A percentile compares a stretch with the other conserved stretches of the same genome.
These are phyloP conservation scores for Penicillium sp. DNA, from an alignment of 2,329 filamentous ascomycete species.

Conservation along the genomic window DNA sequence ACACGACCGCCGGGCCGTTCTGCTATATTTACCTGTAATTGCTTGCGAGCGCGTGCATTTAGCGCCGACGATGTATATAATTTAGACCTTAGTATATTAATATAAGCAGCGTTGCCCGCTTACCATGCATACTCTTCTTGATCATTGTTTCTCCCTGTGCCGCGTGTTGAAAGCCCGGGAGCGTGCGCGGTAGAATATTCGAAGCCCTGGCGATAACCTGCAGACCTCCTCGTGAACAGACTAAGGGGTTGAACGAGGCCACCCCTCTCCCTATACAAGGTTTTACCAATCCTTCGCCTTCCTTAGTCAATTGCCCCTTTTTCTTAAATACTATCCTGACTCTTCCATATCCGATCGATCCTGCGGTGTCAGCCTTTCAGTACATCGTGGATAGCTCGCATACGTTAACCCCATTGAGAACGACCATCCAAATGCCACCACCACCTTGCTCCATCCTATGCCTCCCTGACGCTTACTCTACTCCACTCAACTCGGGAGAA, in stretches of 20 bases:
- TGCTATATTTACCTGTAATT: slow-evolving; percentile 51
- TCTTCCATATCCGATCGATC: no score
- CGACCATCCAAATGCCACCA: background rate
- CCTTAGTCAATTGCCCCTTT: no score
- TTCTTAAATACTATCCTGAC: no score
- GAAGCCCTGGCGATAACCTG: no score
- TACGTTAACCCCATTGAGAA: background rate
- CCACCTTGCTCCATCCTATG: background rate
- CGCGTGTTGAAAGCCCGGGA: no score
- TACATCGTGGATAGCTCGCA: no score
- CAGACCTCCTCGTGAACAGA: no score
- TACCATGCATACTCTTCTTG: background rate
- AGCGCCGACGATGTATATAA: background rate
- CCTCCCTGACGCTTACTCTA: background rate
- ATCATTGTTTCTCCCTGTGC: background rate
- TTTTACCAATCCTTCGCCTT: no score
- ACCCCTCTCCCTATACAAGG: no score
- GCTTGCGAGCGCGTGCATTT: background rate
- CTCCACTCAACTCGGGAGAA: background rate
- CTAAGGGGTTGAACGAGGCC: no score
- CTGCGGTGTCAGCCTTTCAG: no score
- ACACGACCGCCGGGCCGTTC: slow-evolving; percentile 51
- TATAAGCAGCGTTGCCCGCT: background rate
- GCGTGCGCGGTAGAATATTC: no score
- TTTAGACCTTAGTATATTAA: background rate